Evolutionary conservation across 345 rosid genomes (phyloP).

Genomic region (Populus pruinosa): DNA sequence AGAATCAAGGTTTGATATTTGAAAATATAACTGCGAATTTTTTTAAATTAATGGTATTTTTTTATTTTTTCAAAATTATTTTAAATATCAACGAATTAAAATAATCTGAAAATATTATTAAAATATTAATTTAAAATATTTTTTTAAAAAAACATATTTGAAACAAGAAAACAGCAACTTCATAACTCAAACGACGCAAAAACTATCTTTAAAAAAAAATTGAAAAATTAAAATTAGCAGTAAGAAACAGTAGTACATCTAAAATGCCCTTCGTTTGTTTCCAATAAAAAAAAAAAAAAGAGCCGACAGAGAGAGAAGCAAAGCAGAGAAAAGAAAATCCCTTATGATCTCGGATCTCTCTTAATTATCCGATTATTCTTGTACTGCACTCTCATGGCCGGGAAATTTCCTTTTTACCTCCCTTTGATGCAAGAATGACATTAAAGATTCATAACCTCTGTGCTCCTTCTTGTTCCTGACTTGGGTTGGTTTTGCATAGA

Average conservation of each 20-base stretch:
- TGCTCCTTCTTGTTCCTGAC: neutral
- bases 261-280: neutral
- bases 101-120: too few relatives aligned
- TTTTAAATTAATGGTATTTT: too few relatives aligned
- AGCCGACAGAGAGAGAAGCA: neutral
- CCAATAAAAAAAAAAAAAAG: neutral
- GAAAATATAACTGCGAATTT: too few relatives aligned
- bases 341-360: neutral
- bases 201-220: neutral
- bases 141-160: too few relatives aligned
- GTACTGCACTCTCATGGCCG: conserved; percentile 13
- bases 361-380: neutral
- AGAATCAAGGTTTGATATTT: neutral
- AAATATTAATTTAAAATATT: too few relatives aligned
- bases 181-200: neutral
- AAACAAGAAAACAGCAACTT: neutral
- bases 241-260: neutral
- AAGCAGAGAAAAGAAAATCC: neutral
- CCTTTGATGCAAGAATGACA: neutral
- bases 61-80: too few relatives aligned
- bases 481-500: neutral
- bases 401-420: conserved; percentile 6
- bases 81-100: too few relatives aligned
- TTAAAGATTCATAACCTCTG: neutral
- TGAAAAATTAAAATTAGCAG: neutral